Evolutionary conservation across 768 basidiomycete species (phyloP).

Genomic region (Trametes gibbosa): DNA sequence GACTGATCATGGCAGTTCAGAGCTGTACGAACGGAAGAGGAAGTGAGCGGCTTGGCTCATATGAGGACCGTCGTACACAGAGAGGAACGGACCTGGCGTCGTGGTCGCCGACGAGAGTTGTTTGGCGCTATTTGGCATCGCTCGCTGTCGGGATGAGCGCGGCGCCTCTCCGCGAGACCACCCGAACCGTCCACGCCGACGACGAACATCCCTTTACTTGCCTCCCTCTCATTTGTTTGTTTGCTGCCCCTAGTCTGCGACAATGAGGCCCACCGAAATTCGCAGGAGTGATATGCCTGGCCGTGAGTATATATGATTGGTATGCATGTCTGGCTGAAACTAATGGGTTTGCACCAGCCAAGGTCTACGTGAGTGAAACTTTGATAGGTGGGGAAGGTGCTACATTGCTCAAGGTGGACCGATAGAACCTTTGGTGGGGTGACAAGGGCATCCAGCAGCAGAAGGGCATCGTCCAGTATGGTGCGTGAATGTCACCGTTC

Average conservation of each 20-base stretch:
- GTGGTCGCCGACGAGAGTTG: conserved; percentile 19
- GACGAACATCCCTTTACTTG: conserved; percentile 2
- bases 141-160: conserved; percentile 12
- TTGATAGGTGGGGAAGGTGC: neutral
- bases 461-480: conserved; percentile 77
- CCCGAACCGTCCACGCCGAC: conserved; percentile 13
- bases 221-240: neutral
- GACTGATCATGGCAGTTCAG: conserved; percentile 63
- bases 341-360: conserved; percentile 46
- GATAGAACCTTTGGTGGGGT: conserved; percentile 90
- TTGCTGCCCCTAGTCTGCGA: conserved; percentile 22
- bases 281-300: conserved; percentile 79
- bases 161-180: conserved; percentile 11
- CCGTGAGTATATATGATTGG: conserved; percentile 47
- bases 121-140: conserved; percentile 19
- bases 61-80: neutral
- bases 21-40: neutral
- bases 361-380: conserved; percentile 68
- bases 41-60: neutral
- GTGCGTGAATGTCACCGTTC: conserved; percentile 46
- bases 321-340: neutral
- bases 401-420: neutral
- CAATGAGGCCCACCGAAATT: conserved; percentile 63
- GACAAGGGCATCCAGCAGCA: conserved; percentile 63
- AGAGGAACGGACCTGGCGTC: conserved; percentile 16